Evolutionary conservation across 495 filamentous ascomycete genomes (phyloP), one percentile per base, ranked within the genome.

Genomic region (Parachaetomium inaequale): DNA sequence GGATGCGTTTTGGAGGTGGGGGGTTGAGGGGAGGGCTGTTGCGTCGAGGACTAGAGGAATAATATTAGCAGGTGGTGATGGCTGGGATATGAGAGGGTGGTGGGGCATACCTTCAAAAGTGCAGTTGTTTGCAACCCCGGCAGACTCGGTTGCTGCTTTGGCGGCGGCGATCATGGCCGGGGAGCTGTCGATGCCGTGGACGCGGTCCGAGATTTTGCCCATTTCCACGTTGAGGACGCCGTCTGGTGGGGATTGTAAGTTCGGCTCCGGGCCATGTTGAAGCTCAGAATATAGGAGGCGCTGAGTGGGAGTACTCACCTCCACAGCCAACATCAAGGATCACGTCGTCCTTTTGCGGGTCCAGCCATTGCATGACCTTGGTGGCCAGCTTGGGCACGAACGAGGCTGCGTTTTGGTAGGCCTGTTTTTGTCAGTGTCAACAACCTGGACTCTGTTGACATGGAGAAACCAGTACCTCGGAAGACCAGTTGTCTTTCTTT

Each of bases 311-410:
- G 17, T 25, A 67, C 73, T 56, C 42, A 81, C 79, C 88, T 34
- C 89, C 89, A 66, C 89, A 92, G 21, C 89, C 89, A 31, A 92
- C 71, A 70, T 93, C 89, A 17, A 93, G 78, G 65, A 92, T 81
- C 38, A 70, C 72, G 68, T 91, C 88, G 67, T 79, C 75, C 19
- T 75, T 77, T 63, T 84, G 78, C 7, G 83, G 82, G 58, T 85
- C 80, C 4, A 93, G 83, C 78, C 84, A 87, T 58, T 78, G 68
- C 29, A 89, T 55, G n/a, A 92, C 79, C 61, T 82, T 87, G 6
- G 77, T 78, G 11, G 89, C 83, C 8, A 91, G 79, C 64, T 85
- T 79, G 14, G 89, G 85, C 19, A 91, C 87, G 69, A 92, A 93
- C n/a, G 84, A 79, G 3, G 88, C 89, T 26, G 86, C 81, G 58